Evolutionary conservation across 306 rosid genomes (phyloP).

Genomic region (Oemleria cerasiformis): DNA sequence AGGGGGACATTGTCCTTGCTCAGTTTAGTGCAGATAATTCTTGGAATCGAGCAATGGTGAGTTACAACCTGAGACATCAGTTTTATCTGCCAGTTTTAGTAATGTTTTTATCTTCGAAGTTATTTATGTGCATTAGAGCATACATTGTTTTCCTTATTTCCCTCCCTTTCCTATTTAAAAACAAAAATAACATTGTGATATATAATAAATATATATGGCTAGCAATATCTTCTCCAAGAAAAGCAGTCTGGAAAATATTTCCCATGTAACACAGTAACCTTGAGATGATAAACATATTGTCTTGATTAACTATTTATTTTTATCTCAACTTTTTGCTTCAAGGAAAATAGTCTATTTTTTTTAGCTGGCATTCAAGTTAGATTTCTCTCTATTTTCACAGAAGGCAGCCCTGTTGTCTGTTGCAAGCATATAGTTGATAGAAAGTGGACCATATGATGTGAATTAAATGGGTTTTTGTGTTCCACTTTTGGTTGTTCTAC

Average conservation of each 20-base stretch:
- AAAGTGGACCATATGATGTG: neutral
- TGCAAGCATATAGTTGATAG: neutral
- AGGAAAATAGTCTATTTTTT: neutral
- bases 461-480: neutral
- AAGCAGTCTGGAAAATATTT: neutral
- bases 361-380: neutral
- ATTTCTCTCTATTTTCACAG: neutral
- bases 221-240: neutral
- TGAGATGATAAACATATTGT: neutral
- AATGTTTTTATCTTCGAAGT: neutral
- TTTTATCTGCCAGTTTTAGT: neutral
- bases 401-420: neutral
- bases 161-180: neutral
- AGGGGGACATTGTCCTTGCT: constrained; percentile 88
- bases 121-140: neutral
- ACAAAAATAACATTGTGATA: neutral
- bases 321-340: neutral
- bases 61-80: constrained; percentile 15
- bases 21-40: constrained; percentile 76
- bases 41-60: constrained; percentile 96
- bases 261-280: neutral
- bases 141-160: neutral
- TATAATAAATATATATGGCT: neutral
- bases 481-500: neutral
- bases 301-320: neutral